Conservation (phyloP, 768 basidiomycete genomes). For the Auriscalpium vulgare region DNA sequence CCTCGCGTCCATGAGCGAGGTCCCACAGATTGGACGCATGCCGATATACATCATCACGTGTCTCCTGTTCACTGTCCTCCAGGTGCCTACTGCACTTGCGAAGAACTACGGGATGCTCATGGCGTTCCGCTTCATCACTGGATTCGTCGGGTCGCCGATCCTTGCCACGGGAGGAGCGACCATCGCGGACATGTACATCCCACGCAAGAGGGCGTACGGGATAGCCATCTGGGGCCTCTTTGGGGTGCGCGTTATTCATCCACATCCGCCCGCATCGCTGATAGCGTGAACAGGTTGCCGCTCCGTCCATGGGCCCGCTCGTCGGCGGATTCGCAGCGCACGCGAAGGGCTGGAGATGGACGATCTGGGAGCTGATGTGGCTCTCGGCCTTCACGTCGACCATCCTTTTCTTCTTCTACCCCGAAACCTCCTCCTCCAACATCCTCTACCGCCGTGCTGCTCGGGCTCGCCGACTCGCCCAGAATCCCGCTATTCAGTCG, state of each 20-base stretch:
- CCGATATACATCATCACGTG: slow-evolving; percentile 26
- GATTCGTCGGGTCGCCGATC: slow-evolving; percentile 26
- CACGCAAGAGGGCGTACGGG: slow-evolving; percentile 18
- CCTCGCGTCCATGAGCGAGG: slow-evolving; percentile 25
- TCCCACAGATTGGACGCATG: slow-evolving; percentile 26
- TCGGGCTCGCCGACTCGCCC: slow-evolving; percentile 23
- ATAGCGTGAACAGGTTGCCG: background rate
- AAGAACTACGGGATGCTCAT: slow-evolving; percentile 24
- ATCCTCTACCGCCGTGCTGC: slow-evolving; percentile 25
- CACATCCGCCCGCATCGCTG: background rate
- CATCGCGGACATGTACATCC: slow-evolving; percentile 19
- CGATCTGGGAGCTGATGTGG: slow-evolving; percentile 27
- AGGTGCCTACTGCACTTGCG: slow-evolving; percentile 26
- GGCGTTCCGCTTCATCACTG: slow-evolving; percentile 29
- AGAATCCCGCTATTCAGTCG: slow-evolving; percentile 21
- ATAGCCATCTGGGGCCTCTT: slow-evolving; percentile 22
- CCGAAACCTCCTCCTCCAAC: slow-evolving; percentile 25
- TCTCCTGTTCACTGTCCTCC: slow-evolving; percentile 24
- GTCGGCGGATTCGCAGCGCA: slow-evolving; percentile 28
- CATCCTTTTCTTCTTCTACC: slow-evolving; percentile 24
- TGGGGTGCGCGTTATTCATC: slow-evolving; percentile 15
- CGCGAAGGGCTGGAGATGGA: slow-evolving; percentile 26
- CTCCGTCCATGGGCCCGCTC: slow-evolving; percentile 25
- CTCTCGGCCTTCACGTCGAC: slow-evolving; percentile 20
- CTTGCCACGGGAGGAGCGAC: slow-evolving; percentile 27